phyloP scores from a whole-genome alignment of 2,329 filamentous ascomycete species.

The Penicillium sp. region DNA sequence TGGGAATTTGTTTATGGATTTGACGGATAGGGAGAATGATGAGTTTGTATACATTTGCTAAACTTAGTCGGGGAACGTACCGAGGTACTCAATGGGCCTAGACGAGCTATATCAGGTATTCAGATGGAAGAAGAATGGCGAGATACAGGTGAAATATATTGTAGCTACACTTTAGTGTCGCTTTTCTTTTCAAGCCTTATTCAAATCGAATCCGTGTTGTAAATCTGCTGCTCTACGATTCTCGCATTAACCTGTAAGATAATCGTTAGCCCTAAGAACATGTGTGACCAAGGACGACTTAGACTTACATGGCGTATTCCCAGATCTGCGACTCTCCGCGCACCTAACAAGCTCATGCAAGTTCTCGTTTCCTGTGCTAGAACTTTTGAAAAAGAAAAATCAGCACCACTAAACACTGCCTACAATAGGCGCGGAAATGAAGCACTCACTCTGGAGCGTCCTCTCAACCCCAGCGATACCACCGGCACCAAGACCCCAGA shows the following conservation, averaged over 20 bases:
- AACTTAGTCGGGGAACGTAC: too few species aligned
- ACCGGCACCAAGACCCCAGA: neutral
- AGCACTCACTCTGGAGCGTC: neutral
- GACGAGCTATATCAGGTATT: too few species aligned
- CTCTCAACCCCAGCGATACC: neutral
- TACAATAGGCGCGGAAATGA: neutral
- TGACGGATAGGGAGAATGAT: too few species aligned
- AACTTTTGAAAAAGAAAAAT: neutral
- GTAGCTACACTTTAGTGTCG: neutral
- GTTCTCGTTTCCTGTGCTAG: neutral
- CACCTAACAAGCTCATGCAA: neutral
- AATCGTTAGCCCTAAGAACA: neutral
- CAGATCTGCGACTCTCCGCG: neutral
- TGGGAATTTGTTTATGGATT: too few species aligned
- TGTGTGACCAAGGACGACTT: neutral
- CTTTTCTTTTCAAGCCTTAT: neutral
- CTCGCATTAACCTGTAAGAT: neutral
- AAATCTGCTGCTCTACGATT: neutral
- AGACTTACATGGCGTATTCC: neutral
- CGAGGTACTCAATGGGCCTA: too few species aligned
- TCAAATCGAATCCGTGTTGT: neutral
- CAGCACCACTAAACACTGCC: neutral
- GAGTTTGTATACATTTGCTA: too few species aligned
- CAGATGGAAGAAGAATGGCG: too few species aligned
- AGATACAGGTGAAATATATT: too few species aligned